Evolutionary conservation across 2,329 filamentous ascomycete species (phyloP).

Genomic region (Arthrobotrys entomopaga): DNA sequence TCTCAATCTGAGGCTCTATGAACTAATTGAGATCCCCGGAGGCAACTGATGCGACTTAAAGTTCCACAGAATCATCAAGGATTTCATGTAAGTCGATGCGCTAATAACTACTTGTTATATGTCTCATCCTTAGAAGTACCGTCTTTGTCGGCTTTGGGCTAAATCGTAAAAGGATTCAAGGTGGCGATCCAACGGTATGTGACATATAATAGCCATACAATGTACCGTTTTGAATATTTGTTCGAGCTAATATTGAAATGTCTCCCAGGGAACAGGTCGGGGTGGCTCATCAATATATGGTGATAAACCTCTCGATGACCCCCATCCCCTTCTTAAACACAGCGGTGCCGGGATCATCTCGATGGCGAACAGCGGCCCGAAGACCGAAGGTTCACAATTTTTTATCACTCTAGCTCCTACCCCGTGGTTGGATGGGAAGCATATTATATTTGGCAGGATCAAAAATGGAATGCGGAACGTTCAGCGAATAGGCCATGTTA

Average conservation of each 20-base stretch:
- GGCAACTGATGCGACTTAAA: slow-evolving; percentile 2
- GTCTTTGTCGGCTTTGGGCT: not conserved
- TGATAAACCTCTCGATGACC: slow-evolving; percentile 93
- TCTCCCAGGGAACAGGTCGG: slow-evolving; percentile 74
- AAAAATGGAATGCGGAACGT: slow-evolving; percentile 84
- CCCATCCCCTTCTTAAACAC: slow-evolving; percentile 80
- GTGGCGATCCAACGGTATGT: slow-evolving; percentile 82
- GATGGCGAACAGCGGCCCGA: slow-evolving; percentile 94
- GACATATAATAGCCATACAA: not conserved
- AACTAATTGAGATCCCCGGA: slow-evolving; percentile 25
- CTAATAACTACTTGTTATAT: not conserved
- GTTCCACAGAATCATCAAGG: slow-evolving; percentile 93
- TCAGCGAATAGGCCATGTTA: slow-evolving; percentile 86
- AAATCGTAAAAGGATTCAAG: slow-evolving; percentile 65
- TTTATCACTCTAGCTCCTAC: slow-evolving; percentile 94
- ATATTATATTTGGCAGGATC: slow-evolving; percentile 94
- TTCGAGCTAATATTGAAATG: not conserved
- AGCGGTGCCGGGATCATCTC: slow-evolving; percentile 91
- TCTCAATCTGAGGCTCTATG: not conserved
- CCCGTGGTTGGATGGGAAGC: slow-evolving; percentile 95
- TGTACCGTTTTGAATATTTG: not conserved
- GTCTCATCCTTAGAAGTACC: not conserved
- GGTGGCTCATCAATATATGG: slow-evolving; percentile 91
- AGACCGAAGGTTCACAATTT: slow-evolving; percentile 96
- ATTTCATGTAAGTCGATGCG: slow-evolving; percentile 74